Conservation (phyloP, 2,329 filamentous ascomycete genomes). For the Diaporthe helianthi region DNA sequence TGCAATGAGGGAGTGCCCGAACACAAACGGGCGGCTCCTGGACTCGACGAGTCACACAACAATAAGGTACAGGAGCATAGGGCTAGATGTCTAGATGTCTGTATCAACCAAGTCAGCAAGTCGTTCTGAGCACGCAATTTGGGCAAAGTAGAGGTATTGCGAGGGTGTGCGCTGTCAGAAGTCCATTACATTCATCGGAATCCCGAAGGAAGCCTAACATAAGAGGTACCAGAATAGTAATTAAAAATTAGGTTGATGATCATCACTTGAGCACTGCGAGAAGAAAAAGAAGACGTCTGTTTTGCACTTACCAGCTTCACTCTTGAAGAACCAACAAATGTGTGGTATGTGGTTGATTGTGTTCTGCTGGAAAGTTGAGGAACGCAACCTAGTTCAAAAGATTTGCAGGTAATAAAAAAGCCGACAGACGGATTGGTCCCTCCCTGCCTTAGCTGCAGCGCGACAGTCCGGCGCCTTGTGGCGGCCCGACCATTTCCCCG, state of each 20-base stretch:
- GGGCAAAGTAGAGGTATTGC: conserved; percentile 22
- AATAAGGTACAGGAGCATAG: neutral
- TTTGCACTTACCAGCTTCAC: conserved; percentile 45
- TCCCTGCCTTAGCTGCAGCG: neutral
- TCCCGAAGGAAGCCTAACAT: conserved; percentile 72
- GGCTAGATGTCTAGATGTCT: neutral
- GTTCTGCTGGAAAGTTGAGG: neutral
- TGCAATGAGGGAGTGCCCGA: no score
- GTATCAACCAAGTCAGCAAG: conserved; percentile 4
- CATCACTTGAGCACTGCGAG: conserved; percentile 66
- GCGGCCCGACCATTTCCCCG: conserved; percentile 13
- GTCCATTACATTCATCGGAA: conserved; percentile 84
- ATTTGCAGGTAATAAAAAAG: conserved; percentile 18
- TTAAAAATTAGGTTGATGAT: conserved; percentile 64
- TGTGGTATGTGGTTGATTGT: neutral
- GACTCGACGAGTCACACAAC: neutral
- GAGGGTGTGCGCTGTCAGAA: conserved; percentile 68
- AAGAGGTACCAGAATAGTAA: conserved; percentile 97
- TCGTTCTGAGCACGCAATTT: neutral
- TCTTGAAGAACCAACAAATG: neutral
- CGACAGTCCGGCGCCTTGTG: no score
- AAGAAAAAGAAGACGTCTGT: neutral
- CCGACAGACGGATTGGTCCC: neutral
- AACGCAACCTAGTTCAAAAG: neutral
- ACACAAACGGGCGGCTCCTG: neutral